Evolutionary conservation across 768 basidiomycete species (phyloP), one percentile per base, ranked within the genome.

Genomic region (Mycena rebaudengoi): DNA sequence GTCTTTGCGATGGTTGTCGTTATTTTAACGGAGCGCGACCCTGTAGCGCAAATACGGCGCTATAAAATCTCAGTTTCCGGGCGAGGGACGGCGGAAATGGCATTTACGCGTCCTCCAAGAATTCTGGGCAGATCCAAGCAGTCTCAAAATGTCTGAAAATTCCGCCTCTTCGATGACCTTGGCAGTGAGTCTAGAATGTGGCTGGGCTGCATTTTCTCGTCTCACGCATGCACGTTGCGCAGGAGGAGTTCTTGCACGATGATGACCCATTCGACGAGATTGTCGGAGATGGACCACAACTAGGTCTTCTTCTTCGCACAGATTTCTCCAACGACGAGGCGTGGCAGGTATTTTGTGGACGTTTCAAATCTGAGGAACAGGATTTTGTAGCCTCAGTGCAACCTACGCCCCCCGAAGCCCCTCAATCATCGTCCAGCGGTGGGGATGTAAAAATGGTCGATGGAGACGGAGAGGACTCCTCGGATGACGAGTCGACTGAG

Each of bases 301-400:
- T 87, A 40, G 91, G 91, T 14, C 69, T 93, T 61, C 71, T 94
- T 45, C 71, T 94, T n/a, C 87, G 92, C 37, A 89, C 91, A 11
- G 91, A 94, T 69, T 93, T 83, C 72, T 81, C 86, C 10, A 76
- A 91, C 71, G 89, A 92, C 32, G 77, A 79, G 7, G 86, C 91
- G 1, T 94, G 92, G 92, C 70, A 77, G 13, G 64, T 73, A 0
- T 91, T 93, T 73, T 76, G 73, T 58, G 65, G 71, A 5, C 80
- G 80, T 60, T 76, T 94, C 12, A 79, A 80, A 48, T 81, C 79
- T 7, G 82, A 83, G 12, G 91, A 92, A 69, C 82, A 80, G 58
- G 91, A 91, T 26, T 79, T 90, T 18, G 61, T 79, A 32, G 64
- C 73, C 11, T 70, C 64, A 5, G 28, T 64, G 59, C 55, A 67